Conservation (phyloP, 2,329 filamentous ascomycete species). For the Zymoseptoria brevis region DNA sequence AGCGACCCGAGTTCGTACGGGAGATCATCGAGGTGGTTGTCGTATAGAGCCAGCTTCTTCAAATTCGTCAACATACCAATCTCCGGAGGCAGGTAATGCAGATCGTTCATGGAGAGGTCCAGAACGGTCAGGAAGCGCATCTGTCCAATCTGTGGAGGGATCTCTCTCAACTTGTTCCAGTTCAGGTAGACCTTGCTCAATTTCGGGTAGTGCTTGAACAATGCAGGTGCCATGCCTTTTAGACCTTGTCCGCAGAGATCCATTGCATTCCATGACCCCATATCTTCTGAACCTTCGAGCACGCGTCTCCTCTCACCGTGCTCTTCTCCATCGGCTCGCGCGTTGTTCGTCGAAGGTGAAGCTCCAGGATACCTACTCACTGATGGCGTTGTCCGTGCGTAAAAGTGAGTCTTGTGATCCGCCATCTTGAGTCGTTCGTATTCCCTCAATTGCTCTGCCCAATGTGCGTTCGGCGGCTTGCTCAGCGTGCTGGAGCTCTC, state of each 20-base stretch:
- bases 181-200: slow-evolving; percentile 87
- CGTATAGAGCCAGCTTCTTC: slow-evolving; percentile 76
- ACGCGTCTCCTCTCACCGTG: slow-evolving; percentile 55
- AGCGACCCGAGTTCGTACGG: slow-evolving; percentile 84
- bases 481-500: slow-evolving; percentile 44
- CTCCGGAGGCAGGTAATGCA: slow-evolving; percentile 75
- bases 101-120: slow-evolving; percentile 81
- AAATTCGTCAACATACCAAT: slow-evolving; percentile 95
- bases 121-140: slow-evolving; percentile 74
- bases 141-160: slow-evolving; percentile 76
- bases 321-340: slow-evolving; percentile 43
- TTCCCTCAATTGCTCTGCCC: slow-evolving; percentile 73
- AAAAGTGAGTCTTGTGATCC: slow-evolving; percentile 52
- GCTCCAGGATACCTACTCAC: slow-evolving; percentile 22
- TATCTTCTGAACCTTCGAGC: slow-evolving; percentile 50
- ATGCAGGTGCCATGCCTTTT: slow-evolving; percentile 65
- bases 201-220: slow-evolving; percentile 79
- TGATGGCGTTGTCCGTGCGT: slow-evolving; percentile 56
- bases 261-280: slow-evolving; percentile 74
- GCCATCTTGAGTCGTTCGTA: slow-evolving; percentile 24
- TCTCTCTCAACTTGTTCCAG: slow-evolving; percentile 74
- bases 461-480: slow-evolving; percentile 62
- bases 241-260: slow-evolving; percentile 96
- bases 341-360: slow-evolving; percentile 32
- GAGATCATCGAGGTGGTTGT: slow-evolving; percentile 76